Percentiles rank a stretch among this genome's conserved stretches.
phyloP scores from a whole-genome alignment of 2,329 filamentous ascomycete genomes.

The Colletotrichum tofieldiae region DNA sequence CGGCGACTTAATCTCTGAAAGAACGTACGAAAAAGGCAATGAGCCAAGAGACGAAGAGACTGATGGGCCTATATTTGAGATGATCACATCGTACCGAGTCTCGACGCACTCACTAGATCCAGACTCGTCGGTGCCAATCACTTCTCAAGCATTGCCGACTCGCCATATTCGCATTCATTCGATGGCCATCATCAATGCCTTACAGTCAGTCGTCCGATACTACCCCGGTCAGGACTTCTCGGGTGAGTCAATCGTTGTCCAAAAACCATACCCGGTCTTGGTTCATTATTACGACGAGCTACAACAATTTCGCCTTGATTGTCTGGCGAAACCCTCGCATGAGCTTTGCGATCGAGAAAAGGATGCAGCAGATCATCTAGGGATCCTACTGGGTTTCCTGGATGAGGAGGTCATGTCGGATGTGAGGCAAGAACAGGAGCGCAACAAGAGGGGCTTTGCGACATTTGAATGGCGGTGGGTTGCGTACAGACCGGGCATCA shows the following conservation, averaged over 20 bases:
- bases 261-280: conserved; percentile 31
- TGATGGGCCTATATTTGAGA: conserved; percentile 7
- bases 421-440: conserved; percentile 43
- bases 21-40: conserved; percentile 15
- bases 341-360: conserved; percentile 43
- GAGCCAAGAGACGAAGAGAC: neutral
- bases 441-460: conserved; percentile 40
- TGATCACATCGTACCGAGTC: conserved; percentile 3
- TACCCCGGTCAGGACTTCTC: conserved; percentile 39
- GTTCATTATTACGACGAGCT: conserved; percentile 15
- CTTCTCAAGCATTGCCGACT: neutral
- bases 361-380: conserved; percentile 37
- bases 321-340: neutral
- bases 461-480: conserved; percentile 47
- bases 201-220: conserved; percentile 44
- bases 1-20: conserved; percentile 31
- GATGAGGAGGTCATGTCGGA: conserved; percentile 46
- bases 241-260: conserved; percentile 19
- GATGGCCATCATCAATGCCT: conserved; percentile 39
- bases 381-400: conserved; percentile 45
- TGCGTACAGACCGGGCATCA: conserved; percentile 37
- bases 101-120: neutral
- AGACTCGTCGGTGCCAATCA: neutral
- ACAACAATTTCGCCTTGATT: neutral
- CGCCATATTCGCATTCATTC: conserved; percentile 39